Evolutionary conservation across 371 early-diverging fungal genomes (phyloP).

Genomic region (Synchytrium microbalum): DNA sequence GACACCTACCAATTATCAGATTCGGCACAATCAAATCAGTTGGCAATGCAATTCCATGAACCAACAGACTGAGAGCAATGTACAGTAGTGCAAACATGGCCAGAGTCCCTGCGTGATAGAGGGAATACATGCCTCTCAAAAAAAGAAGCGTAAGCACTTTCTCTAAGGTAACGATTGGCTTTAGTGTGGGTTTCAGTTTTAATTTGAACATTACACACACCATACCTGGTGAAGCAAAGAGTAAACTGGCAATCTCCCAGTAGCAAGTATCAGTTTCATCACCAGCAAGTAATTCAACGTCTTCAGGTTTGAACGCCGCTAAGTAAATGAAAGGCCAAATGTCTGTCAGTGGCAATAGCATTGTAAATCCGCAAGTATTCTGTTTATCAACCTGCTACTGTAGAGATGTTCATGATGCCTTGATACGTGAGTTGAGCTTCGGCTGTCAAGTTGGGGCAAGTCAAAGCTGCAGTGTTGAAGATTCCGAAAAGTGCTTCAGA

Average conservation of each 20-base stretch:
- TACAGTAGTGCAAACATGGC: conserved; percentile 21
- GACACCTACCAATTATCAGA: conserved; percentile 32
- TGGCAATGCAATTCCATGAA: conserved; percentile 32
- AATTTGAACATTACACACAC: too few species aligned
- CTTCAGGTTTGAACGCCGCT: neutral
- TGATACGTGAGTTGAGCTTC: too few species aligned
- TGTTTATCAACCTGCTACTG: too few species aligned
- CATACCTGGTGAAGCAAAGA: conserved; percentile 25
- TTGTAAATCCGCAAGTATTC: too few species aligned
- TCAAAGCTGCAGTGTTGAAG: too few species aligned
- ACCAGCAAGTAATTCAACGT: neutral
- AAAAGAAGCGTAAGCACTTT: conserved; percentile 25
- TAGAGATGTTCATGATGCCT: too few species aligned
- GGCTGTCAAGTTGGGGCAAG: too few species aligned
- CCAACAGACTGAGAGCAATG: conserved; percentile 14
- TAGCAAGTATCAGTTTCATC: conserved; percentile 18
- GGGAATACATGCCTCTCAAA: conserved; percentile 20
- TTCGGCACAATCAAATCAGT: conserved; percentile 33
- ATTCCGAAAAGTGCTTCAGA: too few species aligned
- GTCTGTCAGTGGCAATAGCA: too few species aligned
- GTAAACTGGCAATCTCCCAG: conserved; percentile 20
- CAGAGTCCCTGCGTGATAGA: conserved; percentile 12
- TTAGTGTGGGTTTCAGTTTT: neutral
- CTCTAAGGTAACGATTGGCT: conserved; percentile 8
- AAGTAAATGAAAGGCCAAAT: too few species aligned